Evolutionary conservation across 129 eudicot genomes (phyloP).

Genomic region (Dittrichia graveolens): DNA sequence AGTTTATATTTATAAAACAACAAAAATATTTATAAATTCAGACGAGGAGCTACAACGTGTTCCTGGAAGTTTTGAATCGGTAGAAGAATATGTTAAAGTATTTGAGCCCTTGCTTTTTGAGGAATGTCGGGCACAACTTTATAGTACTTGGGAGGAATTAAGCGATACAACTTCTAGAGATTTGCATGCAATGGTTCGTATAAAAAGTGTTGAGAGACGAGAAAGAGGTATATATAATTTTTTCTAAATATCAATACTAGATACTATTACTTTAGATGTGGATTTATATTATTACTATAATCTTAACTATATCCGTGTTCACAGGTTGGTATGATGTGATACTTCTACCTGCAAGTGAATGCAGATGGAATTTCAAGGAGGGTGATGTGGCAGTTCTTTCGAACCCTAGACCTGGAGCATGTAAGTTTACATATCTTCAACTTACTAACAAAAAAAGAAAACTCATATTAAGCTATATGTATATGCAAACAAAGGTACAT

Average conservation of each 20-base stretch:
- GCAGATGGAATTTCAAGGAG: slow-evolving; percentile 90
- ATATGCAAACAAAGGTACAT: slow-evolving; percentile 3
- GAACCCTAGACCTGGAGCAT: slow-evolving; percentile 84
- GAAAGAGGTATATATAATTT: slow-evolving; percentile 69
- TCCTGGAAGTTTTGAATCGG: slow-evolving; percentile 93
- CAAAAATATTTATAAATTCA: slow-evolving; percentile 44
- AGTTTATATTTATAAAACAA: slow-evolving; percentile 24
- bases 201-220: slow-evolving; percentile 78
- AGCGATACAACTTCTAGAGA: slow-evolving; percentile 64
- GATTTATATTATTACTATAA: neutral
- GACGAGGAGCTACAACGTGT: slow-evolving; percentile 97
- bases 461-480: neutral
- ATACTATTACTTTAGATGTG: neutral
- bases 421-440: slow-evolving; percentile 35
- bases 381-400: slow-evolving; percentile 99
- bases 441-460: neutral
- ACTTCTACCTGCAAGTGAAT: slow-evolving; percentile 68
- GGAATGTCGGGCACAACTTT: slow-evolving; percentile 96
- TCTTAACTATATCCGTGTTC: neutral
- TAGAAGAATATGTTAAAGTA: slow-evolving; percentile 42
- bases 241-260: neutral
- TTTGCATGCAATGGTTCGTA: slow-evolving; percentile 69
- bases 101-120: slow-evolving; percentile 98
- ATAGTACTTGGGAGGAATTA: slow-evolving; percentile 96
- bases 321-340: slow-evolving; percentile 97